phyloP scores from a whole-genome alignment of 345 rosid genomes.

The Pseudoturritis turrita region DNA sequence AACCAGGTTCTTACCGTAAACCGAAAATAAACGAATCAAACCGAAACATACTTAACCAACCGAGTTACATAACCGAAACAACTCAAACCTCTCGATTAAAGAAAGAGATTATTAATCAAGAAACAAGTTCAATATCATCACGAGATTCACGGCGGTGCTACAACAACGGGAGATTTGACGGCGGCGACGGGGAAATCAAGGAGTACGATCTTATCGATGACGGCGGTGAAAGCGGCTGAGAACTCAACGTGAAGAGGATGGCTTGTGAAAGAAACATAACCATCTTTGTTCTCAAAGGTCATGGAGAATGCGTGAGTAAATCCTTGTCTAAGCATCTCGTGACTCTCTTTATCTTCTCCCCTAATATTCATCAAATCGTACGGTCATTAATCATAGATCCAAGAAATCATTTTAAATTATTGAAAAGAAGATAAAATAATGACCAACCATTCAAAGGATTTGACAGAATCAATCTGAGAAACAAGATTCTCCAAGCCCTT shows the following conservation, averaged over 20 bases:
- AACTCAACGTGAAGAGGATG: slow-evolving; percentile 76
- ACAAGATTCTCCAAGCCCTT: slow-evolving; percentile 85
- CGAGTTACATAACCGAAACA: slow-evolving; percentile 11
- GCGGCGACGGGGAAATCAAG: slow-evolving; percentile 59
- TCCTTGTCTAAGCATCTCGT: slow-evolving; percentile 92
- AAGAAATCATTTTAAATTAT: too few relatives aligned
- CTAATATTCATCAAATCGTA: slow-evolving; percentile 33
- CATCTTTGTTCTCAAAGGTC: slow-evolving; percentile 81
- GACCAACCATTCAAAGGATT: slow-evolving; percentile 76
- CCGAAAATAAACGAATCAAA: slow-evolving; percentile 2
- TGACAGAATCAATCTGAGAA: slow-evolving; percentile 66
- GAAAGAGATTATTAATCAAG: background rate
- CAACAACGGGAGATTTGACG: slow-evolving; percentile 41
- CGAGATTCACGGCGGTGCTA: slow-evolving; percentile 10
- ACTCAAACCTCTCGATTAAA: background rate
- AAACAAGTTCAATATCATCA: slow-evolving; percentile 8
- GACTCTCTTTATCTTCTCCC: slow-evolving; percentile 81
- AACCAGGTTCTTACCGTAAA: slow-evolving; percentile 9
- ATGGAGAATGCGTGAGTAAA: slow-evolving; percentile 74
- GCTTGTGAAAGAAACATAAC: slow-evolving; percentile 47
- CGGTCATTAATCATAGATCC: background rate
- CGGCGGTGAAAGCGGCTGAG: slow-evolving; percentile 71
- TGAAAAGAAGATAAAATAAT: background rate
- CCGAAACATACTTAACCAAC: slow-evolving; percentile 21
- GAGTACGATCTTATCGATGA: slow-evolving; percentile 69